Evolutionary conservation across 768 basidiomycete species (phyloP).

Genomic region (Asterophora parasitica): DNA sequence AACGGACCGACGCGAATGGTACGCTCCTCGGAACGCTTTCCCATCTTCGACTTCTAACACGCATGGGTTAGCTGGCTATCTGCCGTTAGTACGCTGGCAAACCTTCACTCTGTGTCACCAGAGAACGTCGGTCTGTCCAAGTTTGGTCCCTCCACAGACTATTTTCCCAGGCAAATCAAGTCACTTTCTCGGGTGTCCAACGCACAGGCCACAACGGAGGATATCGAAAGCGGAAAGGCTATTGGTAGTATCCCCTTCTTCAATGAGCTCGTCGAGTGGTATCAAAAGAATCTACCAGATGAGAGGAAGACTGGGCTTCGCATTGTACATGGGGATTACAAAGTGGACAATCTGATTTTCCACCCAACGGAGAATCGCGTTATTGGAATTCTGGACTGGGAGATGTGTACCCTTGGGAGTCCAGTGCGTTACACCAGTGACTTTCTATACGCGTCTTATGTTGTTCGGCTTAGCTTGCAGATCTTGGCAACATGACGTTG

Average conservation of each 20-base stretch:
- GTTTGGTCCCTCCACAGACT: slow-evolving; percentile 72
- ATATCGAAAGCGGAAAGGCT: slow-evolving; percentile 55
- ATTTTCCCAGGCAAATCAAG: slow-evolving; percentile 93
- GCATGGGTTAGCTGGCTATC: slow-evolving; percentile 64
- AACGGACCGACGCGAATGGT: slow-evolving; percentile 69
- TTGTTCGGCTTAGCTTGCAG: slow-evolving; percentile 54
- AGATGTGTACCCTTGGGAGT: slow-evolving; percentile 91
- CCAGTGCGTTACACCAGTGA: slow-evolving; percentile 50
- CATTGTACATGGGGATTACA: slow-evolving; percentile 98
- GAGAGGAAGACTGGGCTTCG: slow-evolving; percentile 70
- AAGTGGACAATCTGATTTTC: slow-evolving; percentile 95
- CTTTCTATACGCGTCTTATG: not conserved
- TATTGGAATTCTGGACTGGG: slow-evolving; percentile 97
- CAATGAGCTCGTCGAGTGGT: slow-evolving; percentile 73
- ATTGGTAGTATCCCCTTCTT: slow-evolving; percentile 74
- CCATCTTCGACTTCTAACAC: not conserved
- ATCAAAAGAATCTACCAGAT: slow-evolving; percentile 66
- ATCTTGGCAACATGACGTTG: slow-evolving; percentile 85
- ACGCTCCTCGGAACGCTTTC: not conserved
- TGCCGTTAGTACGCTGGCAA: slow-evolving; percentile 64
- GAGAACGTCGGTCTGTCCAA: slow-evolving; percentile 57
- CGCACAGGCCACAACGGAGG: slow-evolving; percentile 67
- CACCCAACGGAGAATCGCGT: slow-evolving; percentile 89
- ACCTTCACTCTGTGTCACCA: slow-evolving; percentile 63
- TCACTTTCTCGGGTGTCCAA: slow-evolving; percentile 77